Evolutionary conservation across 305 asterid genomes (phyloP).

Genomic region (Lippia alba): DNA sequence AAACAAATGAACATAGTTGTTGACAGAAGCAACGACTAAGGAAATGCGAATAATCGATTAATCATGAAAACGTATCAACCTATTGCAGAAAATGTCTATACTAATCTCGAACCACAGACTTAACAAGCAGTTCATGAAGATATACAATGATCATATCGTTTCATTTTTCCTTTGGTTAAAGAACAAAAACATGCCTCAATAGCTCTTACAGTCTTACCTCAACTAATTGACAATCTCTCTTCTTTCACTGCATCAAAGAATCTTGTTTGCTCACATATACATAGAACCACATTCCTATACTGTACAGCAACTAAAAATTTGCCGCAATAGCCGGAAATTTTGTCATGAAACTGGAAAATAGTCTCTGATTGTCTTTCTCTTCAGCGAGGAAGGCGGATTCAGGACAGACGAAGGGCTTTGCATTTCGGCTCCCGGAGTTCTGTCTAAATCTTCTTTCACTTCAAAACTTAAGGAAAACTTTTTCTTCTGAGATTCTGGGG

Average conservation of each 20-base stretch:
- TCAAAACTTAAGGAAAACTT: slow-evolving; percentile 46
- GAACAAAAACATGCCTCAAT: not conserved
- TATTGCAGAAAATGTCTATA: not conserved
- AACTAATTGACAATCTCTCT: not conserved
- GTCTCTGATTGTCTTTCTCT: slow-evolving; percentile 84
- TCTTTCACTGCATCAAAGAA: not conserved
- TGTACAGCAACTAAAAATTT: slow-evolving; percentile 31
- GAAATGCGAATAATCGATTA: not conserved
- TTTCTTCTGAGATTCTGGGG: slow-evolving; percentile 74
- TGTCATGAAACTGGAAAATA: slow-evolving; percentile 64
- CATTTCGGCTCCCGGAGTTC: slow-evolving; percentile 62
- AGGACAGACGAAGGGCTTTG: slow-evolving; percentile 90
- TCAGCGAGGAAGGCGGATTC: slow-evolving; percentile 82
- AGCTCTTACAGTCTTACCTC: not conserved
- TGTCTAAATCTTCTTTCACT: slow-evolving; percentile 47
- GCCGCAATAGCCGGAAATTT: not conserved
- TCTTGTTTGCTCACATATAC: slow-evolving; percentile 10
- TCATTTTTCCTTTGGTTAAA: not conserved
- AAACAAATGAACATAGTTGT: not conserved
- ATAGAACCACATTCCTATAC: slow-evolving; percentile 17
- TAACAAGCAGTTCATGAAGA: not conserved
- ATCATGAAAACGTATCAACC: not conserved
- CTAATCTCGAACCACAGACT: not conserved
- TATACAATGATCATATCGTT: not conserved
- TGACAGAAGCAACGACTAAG: not conserved